Evolutionary conservation across 2,329 filamentous ascomycete genomes (phyloP).

Genomic region (Colletotrichum lini): DNA sequence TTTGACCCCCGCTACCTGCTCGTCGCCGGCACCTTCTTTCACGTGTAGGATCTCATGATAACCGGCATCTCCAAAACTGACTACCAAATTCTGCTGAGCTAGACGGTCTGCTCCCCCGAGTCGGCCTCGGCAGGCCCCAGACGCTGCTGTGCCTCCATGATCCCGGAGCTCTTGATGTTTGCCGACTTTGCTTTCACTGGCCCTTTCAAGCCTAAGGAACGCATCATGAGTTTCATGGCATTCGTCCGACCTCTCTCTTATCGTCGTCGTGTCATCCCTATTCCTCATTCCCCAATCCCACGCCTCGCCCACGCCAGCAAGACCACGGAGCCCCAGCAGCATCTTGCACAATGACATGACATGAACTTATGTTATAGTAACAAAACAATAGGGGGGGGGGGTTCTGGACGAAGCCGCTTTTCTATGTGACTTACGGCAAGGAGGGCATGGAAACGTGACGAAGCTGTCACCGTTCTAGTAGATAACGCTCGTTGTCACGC

Average conservation of each 20-base stretch:
- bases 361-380: neutral
- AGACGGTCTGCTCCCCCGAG: constrained; percentile 53
- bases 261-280: no score
- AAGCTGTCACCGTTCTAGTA: neutral
- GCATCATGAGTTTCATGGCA: constrained; percentile 44
- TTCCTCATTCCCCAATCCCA: no score
- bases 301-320: no score
- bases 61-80: constrained; percentile 60
- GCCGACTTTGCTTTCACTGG: constrained; percentile 51
- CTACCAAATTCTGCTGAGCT: constrained; percentile 57
- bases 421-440: neutral
- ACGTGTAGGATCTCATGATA: constrained; percentile 76
- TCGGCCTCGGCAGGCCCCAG: constrained; percentile 57
- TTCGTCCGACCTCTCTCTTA: constrained; percentile 48
- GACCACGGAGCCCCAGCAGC: neutral
- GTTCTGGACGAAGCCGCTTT: neutral
- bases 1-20: constrained; percentile 72
- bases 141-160: constrained; percentile 54
- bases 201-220: constrained; percentile 39
- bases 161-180: constrained; percentile 51
- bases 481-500: neutral
- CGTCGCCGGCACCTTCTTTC: constrained; percentile 64
- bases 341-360: neutral
- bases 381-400: no score
- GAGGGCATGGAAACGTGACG: neutral